phyloP scores from a whole-genome alignment of 179 eudicot genomes.

The Beta corolliflora region DNA sequence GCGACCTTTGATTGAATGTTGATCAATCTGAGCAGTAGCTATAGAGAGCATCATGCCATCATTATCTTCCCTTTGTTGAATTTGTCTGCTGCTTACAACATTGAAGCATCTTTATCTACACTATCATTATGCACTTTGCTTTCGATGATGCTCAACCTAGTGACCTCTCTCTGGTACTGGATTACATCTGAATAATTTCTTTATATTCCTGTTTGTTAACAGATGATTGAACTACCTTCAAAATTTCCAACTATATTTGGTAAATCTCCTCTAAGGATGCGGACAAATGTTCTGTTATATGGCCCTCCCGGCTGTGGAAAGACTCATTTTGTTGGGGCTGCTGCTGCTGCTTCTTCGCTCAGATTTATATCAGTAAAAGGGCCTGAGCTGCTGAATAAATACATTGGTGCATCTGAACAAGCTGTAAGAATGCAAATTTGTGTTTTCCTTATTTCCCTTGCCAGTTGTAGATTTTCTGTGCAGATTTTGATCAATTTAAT shows the following conservation, averaged over 20 bases:
- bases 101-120: background rate
- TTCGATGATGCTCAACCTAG: background rate
- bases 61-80: background rate
- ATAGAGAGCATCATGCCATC: background rate
- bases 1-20: background rate
- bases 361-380: conserved; percentile 95
- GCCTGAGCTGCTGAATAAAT: conserved; percentile 92
- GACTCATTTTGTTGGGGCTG: conserved; percentile 98
- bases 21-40: background rate
- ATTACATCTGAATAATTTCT: background rate
- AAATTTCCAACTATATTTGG: conserved; percentile 80
- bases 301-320: conserved; percentile 99
- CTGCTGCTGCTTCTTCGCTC: conserved; percentile 93
- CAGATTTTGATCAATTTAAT: background rate
- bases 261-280: conserved; percentile 78
- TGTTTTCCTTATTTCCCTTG: background rate
- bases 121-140: too few species aligned
- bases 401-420: conserved; percentile 99
- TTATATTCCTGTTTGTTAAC: conserved; percentile 21
- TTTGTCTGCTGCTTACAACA: background rate
- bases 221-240: conserved; percentile 97
- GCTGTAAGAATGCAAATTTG: conserved; percentile 57
- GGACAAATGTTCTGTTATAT: conserved; percentile 90
- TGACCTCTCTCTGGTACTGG: background rate
- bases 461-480: background rate